These are phyloP conservation scores for Przewalskia tangutica DNA, from an alignment of 257 asterid species.

Conservation along the genomic window DNA sequence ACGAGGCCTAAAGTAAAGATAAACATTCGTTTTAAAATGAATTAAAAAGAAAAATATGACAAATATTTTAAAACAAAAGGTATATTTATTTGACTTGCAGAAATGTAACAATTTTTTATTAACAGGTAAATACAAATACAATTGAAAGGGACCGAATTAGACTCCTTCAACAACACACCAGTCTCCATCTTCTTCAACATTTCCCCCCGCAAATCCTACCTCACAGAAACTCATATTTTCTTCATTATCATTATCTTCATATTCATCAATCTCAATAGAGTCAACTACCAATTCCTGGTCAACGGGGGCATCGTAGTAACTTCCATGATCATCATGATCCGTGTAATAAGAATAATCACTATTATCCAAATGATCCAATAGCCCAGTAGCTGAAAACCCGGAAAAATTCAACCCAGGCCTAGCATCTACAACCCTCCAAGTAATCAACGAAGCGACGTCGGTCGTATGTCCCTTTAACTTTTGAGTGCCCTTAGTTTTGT, in stretches of 20 bases:
- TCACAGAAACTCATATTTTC: conserved; percentile 27
- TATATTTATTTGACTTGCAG: not conserved
- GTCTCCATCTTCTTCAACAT: conserved; percentile 45
- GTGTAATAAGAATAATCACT: not conserved
- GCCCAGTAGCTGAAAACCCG: conserved; percentile 50
- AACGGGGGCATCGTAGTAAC: not conserved
- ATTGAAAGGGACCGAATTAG: not conserved
- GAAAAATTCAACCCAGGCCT: conserved; percentile 30
- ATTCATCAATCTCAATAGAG: conserved; percentile 2
- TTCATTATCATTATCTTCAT: conserved; percentile 7
- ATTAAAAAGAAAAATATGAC: no score
- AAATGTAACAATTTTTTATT: not conserved
- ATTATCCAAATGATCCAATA: conserved; percentile 45
- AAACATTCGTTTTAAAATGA: no score
- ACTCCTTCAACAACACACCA: conserved; percentile 72
- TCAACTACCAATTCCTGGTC: not conserved
- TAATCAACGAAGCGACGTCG: conserved; percentile 30
- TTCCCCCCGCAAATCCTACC: conserved; percentile 29
- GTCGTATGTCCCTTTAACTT: conserved; percentile 28
- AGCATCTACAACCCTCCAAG: conserved; percentile 48
- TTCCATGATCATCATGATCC: conserved; percentile 4
- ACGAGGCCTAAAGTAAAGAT: no score
- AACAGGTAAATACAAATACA: not conserved
- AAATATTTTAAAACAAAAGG: no score
- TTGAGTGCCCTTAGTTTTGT: conserved; percentile 52